Base-by-base conservation (phyloP, 169 alveolate species). In the Plasmodium chabaudi region DNA sequence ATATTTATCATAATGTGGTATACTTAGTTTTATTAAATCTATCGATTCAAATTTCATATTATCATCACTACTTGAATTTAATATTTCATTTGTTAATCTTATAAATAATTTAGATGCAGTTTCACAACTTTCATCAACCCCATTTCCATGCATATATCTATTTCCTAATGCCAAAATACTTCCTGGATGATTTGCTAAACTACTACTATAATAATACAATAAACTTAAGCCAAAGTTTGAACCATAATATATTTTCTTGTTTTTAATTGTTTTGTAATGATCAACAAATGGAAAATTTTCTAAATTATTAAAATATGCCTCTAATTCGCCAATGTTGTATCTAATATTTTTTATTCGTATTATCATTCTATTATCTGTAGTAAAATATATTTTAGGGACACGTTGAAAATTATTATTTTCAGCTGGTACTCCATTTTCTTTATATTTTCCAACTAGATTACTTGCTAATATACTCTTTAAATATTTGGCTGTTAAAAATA, bases 131-230 rank as follows among this genome's bases (percentile, higher is more conserved):
- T 65, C 51, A 25, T 79, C 82, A 13, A 79, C 89, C 0, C 89
- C 89, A 79, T 47, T 65, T 9, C 89, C 89, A 65, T 79, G 47
- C 89, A 79, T 79, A 27, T 79, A 65, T 79, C 72, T 49, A 25
- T 64, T 44, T 17, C 89, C 89, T 39, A 79, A 10, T n/a, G 89
- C 46, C 39, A 79, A 65, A 7, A 39, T 65, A 34, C 89, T 55
- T 6, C 82, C 89, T 53, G 89, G 69, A 53, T 79, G 89, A 25
- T 79, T 79, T n/a, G 72, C 89, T 57, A 79, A 39, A 53, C 79
- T 79, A 53, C 89, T 79, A 79, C 89, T 79, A 69, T 79, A 79
- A 25, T 17, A 53, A 46, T 79, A 79, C 55, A 79, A 53, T 57
- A 79, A 79, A 34, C 89, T 79, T 46, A 79, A 53, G 17, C 34